phyloP scores from a whole-genome alignment of 139 green algal species.

The Coelastrella sp. region DNA sequence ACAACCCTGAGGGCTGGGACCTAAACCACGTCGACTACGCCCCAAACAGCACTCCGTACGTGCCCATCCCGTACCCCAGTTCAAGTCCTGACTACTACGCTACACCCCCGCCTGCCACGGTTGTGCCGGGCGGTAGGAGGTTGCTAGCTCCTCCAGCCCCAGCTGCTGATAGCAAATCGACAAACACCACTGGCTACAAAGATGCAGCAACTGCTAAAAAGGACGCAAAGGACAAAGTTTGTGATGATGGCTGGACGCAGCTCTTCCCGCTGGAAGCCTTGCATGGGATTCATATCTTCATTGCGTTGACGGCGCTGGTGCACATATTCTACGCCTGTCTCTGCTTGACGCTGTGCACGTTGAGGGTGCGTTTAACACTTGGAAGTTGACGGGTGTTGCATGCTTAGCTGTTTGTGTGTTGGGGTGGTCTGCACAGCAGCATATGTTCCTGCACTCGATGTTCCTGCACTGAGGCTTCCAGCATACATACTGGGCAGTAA shows the following conservation, averaged over 20 bases:
- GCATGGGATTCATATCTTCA: constrained; percentile 31
- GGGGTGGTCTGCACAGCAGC: too few relatives aligned
- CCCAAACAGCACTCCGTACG: background rate
- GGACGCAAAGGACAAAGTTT: background rate
- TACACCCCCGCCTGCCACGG: background rate
- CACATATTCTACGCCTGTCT: constrained; percentile 7
- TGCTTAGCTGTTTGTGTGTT: background rate
- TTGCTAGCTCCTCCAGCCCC: background rate
- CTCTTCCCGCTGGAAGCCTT: background rate
- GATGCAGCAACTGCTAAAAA: background rate
- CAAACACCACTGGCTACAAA: background rate
- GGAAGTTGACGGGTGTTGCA: background rate
- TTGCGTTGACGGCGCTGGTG: constrained; percentile 12
- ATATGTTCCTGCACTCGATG: too few relatives aligned
- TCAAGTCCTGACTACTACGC: background rate
- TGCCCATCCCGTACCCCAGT: too few relatives aligned
- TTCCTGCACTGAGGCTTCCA: too few relatives aligned
- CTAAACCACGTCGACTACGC: background rate
- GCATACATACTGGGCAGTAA: too few relatives aligned
- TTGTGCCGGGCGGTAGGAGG: background rate
- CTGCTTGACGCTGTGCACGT: background rate
- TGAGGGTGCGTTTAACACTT: background rate
- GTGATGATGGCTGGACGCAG: background rate
- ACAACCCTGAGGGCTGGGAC: background rate
- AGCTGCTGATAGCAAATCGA: background rate